Evolutionary conservation across 75 land plant species (phyloP), one percentile per base, ranked within the genome.

Genomic region (Picea glauca): DNA sequence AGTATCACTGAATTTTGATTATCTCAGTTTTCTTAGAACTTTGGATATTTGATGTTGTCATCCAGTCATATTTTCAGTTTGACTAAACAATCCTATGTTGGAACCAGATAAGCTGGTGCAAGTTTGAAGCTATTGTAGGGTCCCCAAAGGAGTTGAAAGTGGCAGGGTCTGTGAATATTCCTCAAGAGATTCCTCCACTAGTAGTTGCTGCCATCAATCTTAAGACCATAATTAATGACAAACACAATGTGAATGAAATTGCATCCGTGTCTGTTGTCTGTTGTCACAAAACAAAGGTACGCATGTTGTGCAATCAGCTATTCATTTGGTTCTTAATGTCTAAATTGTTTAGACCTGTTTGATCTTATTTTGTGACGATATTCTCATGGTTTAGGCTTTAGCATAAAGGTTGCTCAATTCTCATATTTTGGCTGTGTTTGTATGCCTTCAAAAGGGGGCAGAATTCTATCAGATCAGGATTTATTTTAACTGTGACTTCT

Each of bases 211-310:
- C 96, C 46, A 87, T 98, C 54, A 95, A 88, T 83, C 79, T 98
- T 35, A 98, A 98, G 78, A 95, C 98, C 14, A 76, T 90, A n/a
- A 76, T 95, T 77, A 95, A 88, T 74, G 89, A 89, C 59, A 98
- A 89, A 83, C 84, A 86, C 56, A 91, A 91, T 79, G 83, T 84
- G 0, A 95, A 95, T 83, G 98, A 98, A 83, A 85, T 95, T 82
- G 94, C 88, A 1, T 92, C 92, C 78, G 94, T 92, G 75, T 93
- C 98, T 63, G 79, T 95, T 50, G 84, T 98, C 13, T 93, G 84
- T 82, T 98, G 98, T 78, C 84, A 87, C 76, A 91, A 81, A 76
- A 94, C 92, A 23, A 98, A 95, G 95, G 98, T 98, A 86, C 43
- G 74, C 63, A 56, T 18, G 72, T 21, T 60, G 11, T 4, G 13